Percentiles rank a stretch among this genome's conserved stretches.
phyloP scores from a whole-genome alignment of 441 rosid species.

The Pelargonium cotyledonis region DNA sequence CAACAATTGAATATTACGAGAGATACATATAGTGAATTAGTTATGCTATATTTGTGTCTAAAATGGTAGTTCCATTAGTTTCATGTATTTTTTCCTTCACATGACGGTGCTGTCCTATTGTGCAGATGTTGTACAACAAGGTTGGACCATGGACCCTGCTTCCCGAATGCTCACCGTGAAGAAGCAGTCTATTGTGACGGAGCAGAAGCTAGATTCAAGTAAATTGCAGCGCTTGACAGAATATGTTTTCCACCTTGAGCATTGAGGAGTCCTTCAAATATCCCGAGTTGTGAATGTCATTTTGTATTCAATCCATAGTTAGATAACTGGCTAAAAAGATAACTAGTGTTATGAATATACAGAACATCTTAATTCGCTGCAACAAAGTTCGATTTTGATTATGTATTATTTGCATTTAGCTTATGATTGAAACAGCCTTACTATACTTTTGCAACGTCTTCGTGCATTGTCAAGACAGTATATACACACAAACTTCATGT shows the following conservation, averaged over 20 bases:
- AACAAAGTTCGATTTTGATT: neutral
- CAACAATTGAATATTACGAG: too few relatives aligned
- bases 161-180: constrained; percentile 70
- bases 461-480: neutral
- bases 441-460: too few relatives aligned
- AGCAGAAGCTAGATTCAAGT: constrained; percentile 66
- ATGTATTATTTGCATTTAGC: neutral
- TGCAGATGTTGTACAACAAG: constrained; percentile 64
- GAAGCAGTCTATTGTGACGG: constrained; percentile 47
- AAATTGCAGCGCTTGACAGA: constrained; percentile 79
- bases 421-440: neutral
- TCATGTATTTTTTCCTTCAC: neutral
- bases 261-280: constrained; percentile 23
- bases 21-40: too few relatives aligned
- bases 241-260: constrained; percentile 89
- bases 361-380: neutral
- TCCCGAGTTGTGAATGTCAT: constrained; percentile 1
- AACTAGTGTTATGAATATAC: neutral
- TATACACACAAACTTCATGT: neutral
- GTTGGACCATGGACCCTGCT: constrained; percentile 57
- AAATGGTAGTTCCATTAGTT: neutral
- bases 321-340: neutral
- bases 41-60: too few relatives aligned
- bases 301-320: neutral
- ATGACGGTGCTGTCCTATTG: neutral